Evolutionary conservation across 345 rosid genomes (phyloP), one percentile per base, ranked within the genome.

Genomic region (Excoecaria cochinchinensis): DNA sequence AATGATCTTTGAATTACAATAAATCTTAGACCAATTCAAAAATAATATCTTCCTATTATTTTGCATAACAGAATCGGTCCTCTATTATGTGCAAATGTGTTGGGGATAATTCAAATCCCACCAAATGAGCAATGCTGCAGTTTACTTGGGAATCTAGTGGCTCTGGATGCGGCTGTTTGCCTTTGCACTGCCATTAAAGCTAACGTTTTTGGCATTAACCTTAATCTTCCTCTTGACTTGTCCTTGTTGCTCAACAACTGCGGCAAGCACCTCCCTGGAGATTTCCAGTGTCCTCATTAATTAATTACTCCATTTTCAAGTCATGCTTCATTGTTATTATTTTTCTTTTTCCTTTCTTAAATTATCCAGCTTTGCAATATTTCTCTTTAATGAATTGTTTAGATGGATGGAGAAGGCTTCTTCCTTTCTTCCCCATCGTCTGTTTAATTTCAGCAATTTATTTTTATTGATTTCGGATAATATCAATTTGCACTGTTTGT

Each of bases 151-250:
- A 85, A 84, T 19, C 89, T 89, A 17, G 86, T 44, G 36, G 90
- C 80, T 72, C 77, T 87, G 68, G 89, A 89, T 59, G 89, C 86
- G 22, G 87, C 89, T 0, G 77, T 82, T 74, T 89, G 90, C 84
- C 90, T 89, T 55, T 89, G 89, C 85, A 84, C 88, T 17, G 86
- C 85, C 8, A 75, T 88, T 12, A 85, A 63, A 76, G 86, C 76
- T 60, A 85, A 85, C 47, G 69, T 87, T 50, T 84, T 89, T 24
- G 90, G 92, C 9, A 75, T 79, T 70, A 81, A 82, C 70, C 71
- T 89, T 3, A 78, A 89, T 25, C 14, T 87, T 48, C 89, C 89
- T 0, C 4, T 86, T 59, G 76, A 85, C 13, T 83, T 88, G 39
- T 83, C 83, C 44, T 77, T 88, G 66, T 81, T 84, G 53, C 80